Base-by-base conservation (phyloP, 495 filamentous ascomycete genomes). In the Echria macrotheca region DNA sequence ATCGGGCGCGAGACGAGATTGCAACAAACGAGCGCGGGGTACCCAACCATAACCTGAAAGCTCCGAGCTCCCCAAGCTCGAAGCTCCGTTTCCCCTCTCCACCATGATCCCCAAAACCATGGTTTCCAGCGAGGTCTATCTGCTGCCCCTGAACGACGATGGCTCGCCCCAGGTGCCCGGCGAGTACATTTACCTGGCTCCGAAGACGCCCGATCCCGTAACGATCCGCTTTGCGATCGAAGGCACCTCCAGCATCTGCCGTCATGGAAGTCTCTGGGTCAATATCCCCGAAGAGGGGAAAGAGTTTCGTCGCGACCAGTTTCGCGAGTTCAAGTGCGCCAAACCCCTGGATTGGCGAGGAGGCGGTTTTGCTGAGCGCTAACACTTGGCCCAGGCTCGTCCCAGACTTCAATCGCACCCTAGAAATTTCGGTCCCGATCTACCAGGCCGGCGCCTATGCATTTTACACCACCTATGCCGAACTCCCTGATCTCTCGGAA, bases 171-270 rank as follows among this genome's bases (percentile, higher is more conserved):
- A 93, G 70, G 82, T 99, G 29, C 73, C 86, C 2, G 89, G 88
- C 50, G 85, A 83, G 37, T 96, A 95, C 70, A 88, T 96, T 54
- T 95, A 95, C 66, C 73, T 99, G 2, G 84, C 89, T 1, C 82
- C 94, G 21, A 86, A 84, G 37, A 73, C 77, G 1, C 68, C 77
- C 41, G 81, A 80, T 10, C 77, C 85, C 14, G 85, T 97, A 58
- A 76, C 78, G 38, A 75, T 99, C 35, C 83, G 94, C 21, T 96
- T 99, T 66, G 80, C 87, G 33, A 94, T 99, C 59, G 90, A 96
- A 66, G 94, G 94, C 42, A 90, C 89, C 36, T 96, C 90, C 66
- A 94, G 93, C 31, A 94, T 97, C 71, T 95, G 89, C 68, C 78
- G 89, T 41, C 74, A 95, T 61, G 94, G 94, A 32, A 94, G 85